Conservation (phyloP, 495 filamentous ascomycete genomes). For the Letharia columbiana region DNA sequence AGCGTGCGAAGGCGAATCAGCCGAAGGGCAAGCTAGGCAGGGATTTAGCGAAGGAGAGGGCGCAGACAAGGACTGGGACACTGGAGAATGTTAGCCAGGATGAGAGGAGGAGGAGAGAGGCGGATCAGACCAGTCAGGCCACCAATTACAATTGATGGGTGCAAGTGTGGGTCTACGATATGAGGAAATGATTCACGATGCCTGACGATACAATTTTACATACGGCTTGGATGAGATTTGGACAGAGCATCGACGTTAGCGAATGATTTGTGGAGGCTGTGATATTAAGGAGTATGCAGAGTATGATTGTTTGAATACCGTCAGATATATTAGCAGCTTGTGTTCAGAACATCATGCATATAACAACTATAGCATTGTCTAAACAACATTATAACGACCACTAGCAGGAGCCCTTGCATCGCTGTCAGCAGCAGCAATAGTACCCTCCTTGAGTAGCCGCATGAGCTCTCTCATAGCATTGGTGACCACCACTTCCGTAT, state of each 20-base stretch:
- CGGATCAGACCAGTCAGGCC: conserved; percentile 44
- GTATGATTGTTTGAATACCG: neutral
- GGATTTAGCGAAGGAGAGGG: conserved; percentile 58
- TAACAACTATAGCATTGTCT: conserved; percentile 19
- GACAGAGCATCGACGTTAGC: neutral
- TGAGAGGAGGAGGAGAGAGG: conserved; percentile 49
- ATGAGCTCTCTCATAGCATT: conserved; percentile 89
- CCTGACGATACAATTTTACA: neutral
- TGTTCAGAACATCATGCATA: neutral
- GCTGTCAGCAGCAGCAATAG: conserved; percentile 76
- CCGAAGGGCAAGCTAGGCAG: conserved; percentile 51
- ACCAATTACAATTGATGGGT: conserved; percentile 43
- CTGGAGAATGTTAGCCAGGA: conserved; percentile 41
- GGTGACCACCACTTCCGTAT: conserved; percentile 86
- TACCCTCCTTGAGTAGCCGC: conserved; percentile 83
- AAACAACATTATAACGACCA: conserved; percentile 87
- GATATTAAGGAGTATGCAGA: neutral
- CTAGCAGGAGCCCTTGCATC: conserved; percentile 70
- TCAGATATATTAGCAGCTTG: neutral
- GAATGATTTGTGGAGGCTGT: neutral
- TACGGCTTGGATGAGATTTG: neutral
- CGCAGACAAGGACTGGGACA: conserved; percentile 52
- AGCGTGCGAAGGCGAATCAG: conserved; percentile 31
- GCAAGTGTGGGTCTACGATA: neutral
- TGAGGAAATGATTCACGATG: neutral